These are phyloP conservation scores for Lathyrus sativus DNA, from an alignment of 306 rosid genomes.

Conservation along the genomic window DNA sequence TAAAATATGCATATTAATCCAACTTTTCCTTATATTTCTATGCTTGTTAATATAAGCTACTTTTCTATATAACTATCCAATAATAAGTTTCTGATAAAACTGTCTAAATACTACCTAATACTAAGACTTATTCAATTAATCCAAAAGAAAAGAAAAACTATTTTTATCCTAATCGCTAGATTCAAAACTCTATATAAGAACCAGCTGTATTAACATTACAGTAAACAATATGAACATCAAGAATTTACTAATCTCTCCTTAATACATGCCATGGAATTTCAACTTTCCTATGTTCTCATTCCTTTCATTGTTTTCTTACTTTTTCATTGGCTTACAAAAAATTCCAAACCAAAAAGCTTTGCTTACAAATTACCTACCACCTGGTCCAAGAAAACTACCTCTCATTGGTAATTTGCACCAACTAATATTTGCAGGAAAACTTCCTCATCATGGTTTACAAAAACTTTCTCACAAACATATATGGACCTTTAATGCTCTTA, in stretches of 20 bases:
- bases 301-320: not conserved
- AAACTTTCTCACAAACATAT: constrained; percentile 5
- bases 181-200: constrained; percentile 2
- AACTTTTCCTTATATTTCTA: too few relatives aligned
- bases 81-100: too few relatives aligned
- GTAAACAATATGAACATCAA: not conserved
- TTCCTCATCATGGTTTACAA: constrained; percentile 27
- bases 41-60: too few relatives aligned
- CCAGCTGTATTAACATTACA: not conserved
- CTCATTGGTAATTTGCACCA: constrained; percentile 37
- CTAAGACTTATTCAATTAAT: too few relatives aligned
- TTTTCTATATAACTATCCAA: too few relatives aligned
- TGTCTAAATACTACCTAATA: too few relatives aligned
- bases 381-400: constrained; percentile 33
- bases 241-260: not conserved
- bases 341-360: not conserved
- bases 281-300: not conserved
- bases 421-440: constrained; percentile 4
- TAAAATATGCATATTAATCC: too few relatives aligned
- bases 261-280: not conserved
- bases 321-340: constrained; percentile 23
- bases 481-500: constrained; percentile 1
- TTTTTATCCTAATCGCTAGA: not conserved
- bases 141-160: too few relatives aligned
- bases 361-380: constrained; percentile 21